Evolutionary conservation across 164 flowering plant species (phyloP), one percentile per base, ranked within the genome.

Genomic region (Tetracentron sinense): DNA sequence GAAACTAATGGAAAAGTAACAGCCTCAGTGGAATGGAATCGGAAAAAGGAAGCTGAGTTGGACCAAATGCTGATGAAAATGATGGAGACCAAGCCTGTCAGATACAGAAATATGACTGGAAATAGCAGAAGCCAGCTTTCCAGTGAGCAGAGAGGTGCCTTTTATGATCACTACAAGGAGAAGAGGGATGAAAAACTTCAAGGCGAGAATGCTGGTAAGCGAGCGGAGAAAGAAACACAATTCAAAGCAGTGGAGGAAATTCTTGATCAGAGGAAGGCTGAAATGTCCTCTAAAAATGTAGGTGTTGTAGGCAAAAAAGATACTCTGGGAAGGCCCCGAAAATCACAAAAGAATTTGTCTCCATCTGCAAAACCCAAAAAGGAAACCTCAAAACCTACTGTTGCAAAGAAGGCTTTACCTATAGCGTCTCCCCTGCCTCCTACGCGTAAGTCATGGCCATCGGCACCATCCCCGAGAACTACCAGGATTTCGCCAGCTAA

Each of bases 381-480:
- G 68, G 96, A 84, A 63, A 49, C 70, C 53, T 50, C 79, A 28
- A 85, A 79, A 68, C 76, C 88, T 65, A 74, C 75, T 47, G 65
- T 62, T 62, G 23, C 64, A 38, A 86, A 69, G 71, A 89, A 81
- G 69, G 71, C 61, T 53, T 48, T 79, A n/a, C 61, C 86, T 15
- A 87, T 74, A 70, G 42, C 87, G 42, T 75, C 88, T 31, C 35
- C 92, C 52, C 46, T 83, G 63, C 86, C 96, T 65, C 80, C 85
- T 42, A 76, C 82, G 8, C 87, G 93, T 29, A 85, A 79, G 60
- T 89, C 98, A 20, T 85, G 88, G 91, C 88, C 92, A 56, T 78
- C 92, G 17, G 60, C 81, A 11, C 85, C 96, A 68, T 73, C 81
- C 42, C 75, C 77, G 11, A 83, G 82, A 76, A 26, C 74, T 10